phyloP scores from a whole-genome alignment of 352 stramenopile genomes.

The Phytophthora lateralis region DNA sequence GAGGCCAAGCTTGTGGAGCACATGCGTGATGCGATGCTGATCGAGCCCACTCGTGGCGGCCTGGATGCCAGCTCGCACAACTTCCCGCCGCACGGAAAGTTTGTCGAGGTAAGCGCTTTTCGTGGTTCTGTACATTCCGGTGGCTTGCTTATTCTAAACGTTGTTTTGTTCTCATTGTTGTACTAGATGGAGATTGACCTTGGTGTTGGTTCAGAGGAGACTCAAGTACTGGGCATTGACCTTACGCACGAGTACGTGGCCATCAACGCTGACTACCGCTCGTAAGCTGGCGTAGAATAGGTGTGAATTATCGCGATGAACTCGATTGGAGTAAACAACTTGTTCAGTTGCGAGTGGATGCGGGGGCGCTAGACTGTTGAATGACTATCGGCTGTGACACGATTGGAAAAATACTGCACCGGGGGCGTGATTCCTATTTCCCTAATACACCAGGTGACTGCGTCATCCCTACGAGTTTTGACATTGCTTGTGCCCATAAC shows the following conservation, averaged over 20 bases:
- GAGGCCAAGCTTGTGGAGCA: constrained; percentile 93
- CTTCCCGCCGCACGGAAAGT: constrained; percentile 95
- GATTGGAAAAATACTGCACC: constrained; percentile 9
- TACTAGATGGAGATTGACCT: constrained; percentile 93
- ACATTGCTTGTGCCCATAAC: constrained; percentile 4
- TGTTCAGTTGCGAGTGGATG: constrained; percentile 11
- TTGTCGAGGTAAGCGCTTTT: constrained; percentile 85
- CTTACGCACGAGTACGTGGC: constrained; percentile 98
- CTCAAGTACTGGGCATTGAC: constrained; percentile 95
- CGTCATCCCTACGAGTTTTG: not conserved
- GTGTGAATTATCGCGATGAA: constrained; percentile 9
- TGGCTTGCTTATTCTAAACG: not conserved
- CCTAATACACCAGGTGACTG: constrained; percentile 17
- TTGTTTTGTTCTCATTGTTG: not conserved
- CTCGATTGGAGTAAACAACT: constrained; percentile 9
- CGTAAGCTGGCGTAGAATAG: constrained; percentile 58
- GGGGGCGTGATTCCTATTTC: constrained; percentile 14
- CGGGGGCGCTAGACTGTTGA: not conserved
- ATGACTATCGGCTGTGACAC: constrained; percentile 14
- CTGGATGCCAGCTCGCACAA: constrained; percentile 82
- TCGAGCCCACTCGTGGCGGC: constrained; percentile 74
- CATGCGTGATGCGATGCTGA: constrained; percentile 94
- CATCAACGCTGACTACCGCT: constrained; percentile 99
- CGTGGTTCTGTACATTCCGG: not conserved
- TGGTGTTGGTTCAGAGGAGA: constrained; percentile 79